phyloP scores from a whole-genome alignment of 306 rosid species.

The Fragaria ananassa region DNA sequence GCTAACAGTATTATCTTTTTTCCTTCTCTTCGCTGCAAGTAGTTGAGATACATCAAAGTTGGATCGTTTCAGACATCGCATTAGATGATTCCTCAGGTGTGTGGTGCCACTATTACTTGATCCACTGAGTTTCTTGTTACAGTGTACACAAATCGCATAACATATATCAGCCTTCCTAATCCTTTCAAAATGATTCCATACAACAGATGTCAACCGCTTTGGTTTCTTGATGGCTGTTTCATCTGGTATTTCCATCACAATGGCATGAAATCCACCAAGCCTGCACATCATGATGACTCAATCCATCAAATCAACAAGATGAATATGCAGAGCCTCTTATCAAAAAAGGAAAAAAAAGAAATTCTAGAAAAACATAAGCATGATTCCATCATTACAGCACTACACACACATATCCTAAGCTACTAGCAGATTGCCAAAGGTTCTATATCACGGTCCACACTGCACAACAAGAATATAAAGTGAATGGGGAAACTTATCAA shows the following conservation, averaged over 20 bases:
- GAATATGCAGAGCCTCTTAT: slow-evolving; percentile 13
- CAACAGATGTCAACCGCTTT: slow-evolving; percentile 89
- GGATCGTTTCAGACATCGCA: slow-evolving; percentile 90
- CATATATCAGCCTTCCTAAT: slow-evolving; percentile 84
- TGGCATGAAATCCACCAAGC: slow-evolving; percentile 32
- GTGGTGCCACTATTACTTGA: slow-evolving; percentile 98
- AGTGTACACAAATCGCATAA: slow-evolving; percentile 88
- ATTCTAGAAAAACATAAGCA: not conserved
- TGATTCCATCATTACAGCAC: not conserved
- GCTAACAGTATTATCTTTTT: slow-evolving; percentile 63
- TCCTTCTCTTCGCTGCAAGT: slow-evolving; percentile 84
- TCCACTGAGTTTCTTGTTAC: slow-evolving; percentile 96
- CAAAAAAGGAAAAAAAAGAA: not conserved
- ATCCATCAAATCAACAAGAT: not conserved
- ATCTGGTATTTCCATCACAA: slow-evolving; percentile 68
- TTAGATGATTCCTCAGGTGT: slow-evolving; percentile 90
- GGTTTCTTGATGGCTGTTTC: slow-evolving; percentile 73
- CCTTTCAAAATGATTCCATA: slow-evolving; percentile 98
- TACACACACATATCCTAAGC: not conserved
- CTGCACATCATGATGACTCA: slow-evolving; percentile 27
- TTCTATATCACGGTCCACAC: not conserved
- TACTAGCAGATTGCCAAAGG: not conserved
- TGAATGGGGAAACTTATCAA: not conserved
- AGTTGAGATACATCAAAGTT: slow-evolving; percentile 92
- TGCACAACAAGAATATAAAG: not conserved